Percentiles rank a stretch among this genome's conserved stretches.
These are phyloP conservation scores for Simmondsia chinensis DNA, from an alignment of 148 eudicot genomes.

Conservation along the genomic window DNA sequence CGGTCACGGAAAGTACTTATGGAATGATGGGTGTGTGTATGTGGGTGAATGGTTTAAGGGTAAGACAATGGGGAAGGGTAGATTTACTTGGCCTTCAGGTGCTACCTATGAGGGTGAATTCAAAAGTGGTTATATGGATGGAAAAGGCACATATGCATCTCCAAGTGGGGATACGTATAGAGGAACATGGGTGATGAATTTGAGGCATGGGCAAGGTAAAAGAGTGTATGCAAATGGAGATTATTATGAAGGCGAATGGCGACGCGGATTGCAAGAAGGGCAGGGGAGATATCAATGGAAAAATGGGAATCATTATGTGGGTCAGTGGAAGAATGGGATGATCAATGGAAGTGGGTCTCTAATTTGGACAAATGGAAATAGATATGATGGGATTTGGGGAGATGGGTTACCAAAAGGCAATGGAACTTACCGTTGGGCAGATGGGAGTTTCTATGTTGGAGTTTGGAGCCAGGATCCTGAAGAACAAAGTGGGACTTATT, in stretches of 20 bases:
- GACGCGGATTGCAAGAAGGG: constrained; percentile 52
- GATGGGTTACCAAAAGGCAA: constrained; percentile 63
- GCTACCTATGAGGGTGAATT: constrained; percentile 84
- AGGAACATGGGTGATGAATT: constrained; percentile 57
- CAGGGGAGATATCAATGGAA: constrained; percentile 65
- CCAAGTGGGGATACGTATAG: constrained; percentile 44
- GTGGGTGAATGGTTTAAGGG: constrained; percentile 72
- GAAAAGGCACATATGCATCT: constrained; percentile 54
- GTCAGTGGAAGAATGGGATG: constrained; percentile 53
- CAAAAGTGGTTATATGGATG: constrained; percentile 70
- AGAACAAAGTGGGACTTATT: constrained; percentile 51
- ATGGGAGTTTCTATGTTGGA: constrained; percentile 73
- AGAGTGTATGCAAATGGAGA: constrained; percentile 53
- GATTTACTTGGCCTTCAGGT: constrained; percentile 85
- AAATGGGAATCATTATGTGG: constrained; percentile 55
- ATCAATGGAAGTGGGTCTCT: constrained; percentile 59
- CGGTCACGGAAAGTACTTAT: constrained; percentile 68
- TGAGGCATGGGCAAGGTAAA: constrained; percentile 57
- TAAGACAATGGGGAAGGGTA: constrained; percentile 55
- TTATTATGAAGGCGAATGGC: constrained; percentile 75
- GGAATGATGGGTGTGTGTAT: constrained; percentile 90
- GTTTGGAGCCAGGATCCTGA: constrained; percentile 49
- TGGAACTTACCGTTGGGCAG: constrained; percentile 47
- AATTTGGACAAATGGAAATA: constrained; percentile 60
- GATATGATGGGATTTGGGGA: constrained; percentile 70